These are phyloP conservation scores for Cadophora luteo-olivacea DNA, from an alignment of 2,329 filamentous ascomycete species.

Conservation along the genomic window DNA sequence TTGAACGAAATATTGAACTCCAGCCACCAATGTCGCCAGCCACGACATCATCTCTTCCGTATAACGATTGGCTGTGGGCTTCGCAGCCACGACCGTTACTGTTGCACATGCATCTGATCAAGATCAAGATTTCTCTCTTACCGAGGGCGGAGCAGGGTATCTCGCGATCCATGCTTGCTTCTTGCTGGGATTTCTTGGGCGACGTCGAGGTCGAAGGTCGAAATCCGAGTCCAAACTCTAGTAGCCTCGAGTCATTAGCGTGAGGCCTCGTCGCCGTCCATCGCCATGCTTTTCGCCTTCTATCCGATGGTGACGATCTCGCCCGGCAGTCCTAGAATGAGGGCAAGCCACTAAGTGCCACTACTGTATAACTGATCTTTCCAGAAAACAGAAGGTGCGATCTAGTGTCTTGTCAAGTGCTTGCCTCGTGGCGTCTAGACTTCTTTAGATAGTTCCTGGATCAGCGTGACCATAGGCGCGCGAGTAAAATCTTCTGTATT, in stretches of 20 bases:
- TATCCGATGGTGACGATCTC: constrained; percentile 33
- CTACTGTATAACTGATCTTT: constrained; percentile 23
- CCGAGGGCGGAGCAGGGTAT: constrained; percentile 26
- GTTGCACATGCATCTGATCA: constrained; percentile 29
- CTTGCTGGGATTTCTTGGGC: not conserved
- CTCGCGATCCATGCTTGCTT: constrained; percentile 4
- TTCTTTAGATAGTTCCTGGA: constrained; percentile 9
- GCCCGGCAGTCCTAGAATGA: constrained; percentile 18
- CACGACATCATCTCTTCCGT: not conserved
- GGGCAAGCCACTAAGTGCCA: constrained; percentile 5
- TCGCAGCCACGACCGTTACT: constrained; percentile 32
- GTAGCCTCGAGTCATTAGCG: constrained; percentile 24
- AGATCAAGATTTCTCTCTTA: constrained; percentile 16
- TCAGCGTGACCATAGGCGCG: constrained; percentile 15
- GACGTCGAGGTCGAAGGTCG: not conserved
- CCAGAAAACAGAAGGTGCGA: constrained; percentile 22
- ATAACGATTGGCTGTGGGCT: constrained; percentile 22
- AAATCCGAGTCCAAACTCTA: not conserved
- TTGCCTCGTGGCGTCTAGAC: constrained; percentile 2
- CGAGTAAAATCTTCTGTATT: constrained; percentile 5
- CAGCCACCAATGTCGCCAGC: not conserved
- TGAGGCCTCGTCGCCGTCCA: not conserved
- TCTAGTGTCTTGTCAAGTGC: constrained; percentile 6
- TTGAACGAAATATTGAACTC: not conserved
- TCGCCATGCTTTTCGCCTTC: not conserved